Base-by-base conservation (phyloP, 345 rosid genomes). In the Aegle marmelos region DNA sequence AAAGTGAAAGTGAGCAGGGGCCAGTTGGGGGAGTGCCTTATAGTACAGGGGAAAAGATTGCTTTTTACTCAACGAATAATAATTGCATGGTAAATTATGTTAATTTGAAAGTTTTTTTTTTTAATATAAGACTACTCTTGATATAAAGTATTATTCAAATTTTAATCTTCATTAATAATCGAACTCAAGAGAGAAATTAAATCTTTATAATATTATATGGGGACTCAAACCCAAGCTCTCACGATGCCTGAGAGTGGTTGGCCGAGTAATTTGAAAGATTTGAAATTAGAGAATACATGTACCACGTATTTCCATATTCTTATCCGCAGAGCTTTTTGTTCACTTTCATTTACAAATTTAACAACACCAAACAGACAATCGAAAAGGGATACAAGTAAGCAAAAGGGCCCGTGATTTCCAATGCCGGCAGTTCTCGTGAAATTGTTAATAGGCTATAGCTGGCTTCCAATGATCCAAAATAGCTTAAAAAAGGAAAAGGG, bases 261-360 rank as follows among this genome's bases (percentile, higher is more conserved):
- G n/a, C n/a, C n/a, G n/a, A n/a, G n/a, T n/a, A n/a, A n/a, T n/a
- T n/a, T n/a, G 54, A 14, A 39, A 69, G 59, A 3, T 57, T 6
- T 6, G 73, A 48, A 27, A 27, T 48, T 17, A 48, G 57, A 41
- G 31, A 68, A 68, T 39, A n/a, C 28, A 56, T 68, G 56, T 24
- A 33, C 25, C 45, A 65, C 25, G 10, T 31, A 72, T 57, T 79
- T 45, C 54, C 53, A 60, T 13, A 39, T 39, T 39, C 13, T 39
- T 39, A 9, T 9, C 48, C 10, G 48, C 48, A 39, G 33, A 66
- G 16, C 50, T n/a, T 58, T 58, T 16, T 21, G 30, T 1, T 9
- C 27, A 28, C 70, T 62, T 74, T 74, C 77, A 28, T 62, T 62
- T 41, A 7, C 28, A 54, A 72, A 72, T 33, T 56, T 10, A 22